A percentile compares a stretch with the other conserved stretches of the same genome.
phyloP scores from a whole-genome alignment of 1,284 basidiomycete species.

The Sporisorium scitamineum region DNA sequence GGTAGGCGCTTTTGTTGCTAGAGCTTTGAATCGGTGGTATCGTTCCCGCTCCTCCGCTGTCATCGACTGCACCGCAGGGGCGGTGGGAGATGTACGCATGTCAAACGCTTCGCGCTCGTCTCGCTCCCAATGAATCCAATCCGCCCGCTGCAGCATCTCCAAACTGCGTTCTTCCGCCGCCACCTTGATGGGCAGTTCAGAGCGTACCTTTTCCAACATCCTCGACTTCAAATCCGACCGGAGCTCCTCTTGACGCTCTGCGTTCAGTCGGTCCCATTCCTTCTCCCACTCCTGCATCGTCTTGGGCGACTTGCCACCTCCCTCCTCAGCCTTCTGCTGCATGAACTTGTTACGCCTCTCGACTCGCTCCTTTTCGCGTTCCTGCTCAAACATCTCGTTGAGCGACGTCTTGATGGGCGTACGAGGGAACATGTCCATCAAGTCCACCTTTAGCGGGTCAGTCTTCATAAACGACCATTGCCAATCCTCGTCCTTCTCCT shows the following conservation, averaged over 20 bases:
- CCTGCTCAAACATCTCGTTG: slow-evolving; percentile 29
- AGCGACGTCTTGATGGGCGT: slow-evolving; percentile 29
- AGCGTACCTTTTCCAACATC: slow-evolving; percentile 28
- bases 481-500: slow-evolving; percentile 43
- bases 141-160: slow-evolving; percentile 25
- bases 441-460: slow-evolving; percentile 22
- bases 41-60: slow-evolving; percentile 20
- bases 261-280: slow-evolving; percentile 5
- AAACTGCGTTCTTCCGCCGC: slow-evolving; percentile 26
- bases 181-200: slow-evolving; percentile 24
- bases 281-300: slow-evolving; percentile 19
- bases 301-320: slow-evolving; percentile 2
- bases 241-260: slow-evolving; percentile 8
- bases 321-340: slow-evolving; percentile 1
- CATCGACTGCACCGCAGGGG: slow-evolving; percentile 7
- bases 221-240: slow-evolving; percentile 15
- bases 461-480: slow-evolving; percentile 11
- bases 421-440: slow-evolving; percentile 32
- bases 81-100: background rate
- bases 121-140: slow-evolving; percentile 38
- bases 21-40: background rate
- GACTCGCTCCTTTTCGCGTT: slow-evolving; percentile 13
- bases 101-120: slow-evolving; percentile 40
- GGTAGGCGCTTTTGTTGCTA: slow-evolving; percentile 6
- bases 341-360: slow-evolving; percentile 6